phyloP scores from a whole-genome alignment of 2,329 filamentous ascomycete genomes.

The Aureobasidium musti region DNA sequence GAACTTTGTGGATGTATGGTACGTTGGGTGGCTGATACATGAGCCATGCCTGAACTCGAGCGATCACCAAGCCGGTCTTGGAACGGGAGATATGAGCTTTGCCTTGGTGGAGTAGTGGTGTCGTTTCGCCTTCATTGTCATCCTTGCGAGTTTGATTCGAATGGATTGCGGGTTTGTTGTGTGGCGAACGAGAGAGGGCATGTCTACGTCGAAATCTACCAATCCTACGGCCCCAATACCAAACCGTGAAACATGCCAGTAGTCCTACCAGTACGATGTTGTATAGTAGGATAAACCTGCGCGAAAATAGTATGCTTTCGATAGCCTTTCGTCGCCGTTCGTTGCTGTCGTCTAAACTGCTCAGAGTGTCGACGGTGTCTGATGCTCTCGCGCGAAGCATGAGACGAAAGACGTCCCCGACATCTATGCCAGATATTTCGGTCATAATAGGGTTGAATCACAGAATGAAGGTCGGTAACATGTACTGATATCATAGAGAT shows the following conservation, averaged over 20 bases:
- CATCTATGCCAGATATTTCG: neutral
- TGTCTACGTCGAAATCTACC: conserved; percentile 32
- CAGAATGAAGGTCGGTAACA: neutral
- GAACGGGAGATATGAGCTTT: conserved; percentile 5
- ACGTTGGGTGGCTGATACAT: conserved; percentile 61
- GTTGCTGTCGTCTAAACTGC: neutral
- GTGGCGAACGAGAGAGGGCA: neutral
- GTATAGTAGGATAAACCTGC: conserved; percentile 45
- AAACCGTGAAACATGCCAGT: conserved; percentile 42
- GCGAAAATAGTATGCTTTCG: conserved; percentile 44
- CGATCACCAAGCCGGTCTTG: neutral
- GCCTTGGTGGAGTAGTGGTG: conserved; percentile 39
- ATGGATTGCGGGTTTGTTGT: neutral
- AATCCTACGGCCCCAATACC: conserved; percentile 43
- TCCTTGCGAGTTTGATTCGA: conserved; percentile 8
- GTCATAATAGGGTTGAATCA: neutral
- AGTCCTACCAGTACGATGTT: conserved; percentile 45
- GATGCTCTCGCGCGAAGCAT: conserved; percentile 11
- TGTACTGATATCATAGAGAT: neutral
- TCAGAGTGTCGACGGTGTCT: neutral
- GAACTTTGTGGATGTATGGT: conserved; percentile 57
- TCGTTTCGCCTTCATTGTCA: conserved; percentile 35
- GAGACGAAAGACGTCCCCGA: neutral
- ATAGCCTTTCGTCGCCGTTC: conserved; percentile 35
- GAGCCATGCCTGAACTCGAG: conserved; percentile 39